These are phyloP conservation scores for Globisporangium recalcitrans DNA, from an alignment of 352 stramenopile species.

Conservation along the genomic window DNA sequence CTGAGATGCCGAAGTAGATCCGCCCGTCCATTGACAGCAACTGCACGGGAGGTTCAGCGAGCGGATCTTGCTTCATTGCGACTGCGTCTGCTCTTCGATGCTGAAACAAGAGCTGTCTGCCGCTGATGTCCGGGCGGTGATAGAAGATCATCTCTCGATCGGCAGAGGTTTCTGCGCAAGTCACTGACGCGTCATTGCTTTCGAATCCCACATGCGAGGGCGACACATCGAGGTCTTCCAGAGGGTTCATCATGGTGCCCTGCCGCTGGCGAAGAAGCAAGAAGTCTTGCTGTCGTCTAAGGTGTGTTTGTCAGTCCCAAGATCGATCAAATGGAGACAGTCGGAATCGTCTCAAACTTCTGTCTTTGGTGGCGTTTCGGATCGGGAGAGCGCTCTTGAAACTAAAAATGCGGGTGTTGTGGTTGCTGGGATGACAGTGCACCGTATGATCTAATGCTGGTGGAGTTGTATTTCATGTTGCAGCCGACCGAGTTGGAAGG, in stretches of 20 bases:
- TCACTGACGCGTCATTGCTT: neutral
- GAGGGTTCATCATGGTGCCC: conserved; percentile 31
- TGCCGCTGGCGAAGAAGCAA: neutral
- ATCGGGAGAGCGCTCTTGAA: neutral
- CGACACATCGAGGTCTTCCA: conserved; percentile 22
- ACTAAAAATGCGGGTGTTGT: neutral
- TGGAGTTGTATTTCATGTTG: neutral
- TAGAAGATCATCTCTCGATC: conserved; percentile 42
- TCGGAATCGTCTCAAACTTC: neutral
- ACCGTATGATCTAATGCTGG: no score
- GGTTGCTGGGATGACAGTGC: no score
- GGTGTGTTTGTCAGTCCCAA: neutral
- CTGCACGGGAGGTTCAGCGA: conserved; percentile 30
- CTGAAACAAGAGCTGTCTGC: conserved; percentile 22
- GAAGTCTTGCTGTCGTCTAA: neutral
- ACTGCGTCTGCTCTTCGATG: conserved; percentile 3
- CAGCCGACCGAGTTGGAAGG: conserved; percentile 40
- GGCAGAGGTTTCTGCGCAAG: neutral
- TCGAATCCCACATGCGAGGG: conserved; percentile 6
- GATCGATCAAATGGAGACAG: neutral
- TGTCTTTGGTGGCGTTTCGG: conserved; percentile 4
- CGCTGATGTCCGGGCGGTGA: conserved; percentile 38
- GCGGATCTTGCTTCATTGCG: neutral
- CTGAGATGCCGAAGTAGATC: conserved; percentile 36
- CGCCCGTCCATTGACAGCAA: conserved; percentile 41